Base-by-base conservation (phyloP, 163 green algal species). In the Chloroidium sp. region DNA sequence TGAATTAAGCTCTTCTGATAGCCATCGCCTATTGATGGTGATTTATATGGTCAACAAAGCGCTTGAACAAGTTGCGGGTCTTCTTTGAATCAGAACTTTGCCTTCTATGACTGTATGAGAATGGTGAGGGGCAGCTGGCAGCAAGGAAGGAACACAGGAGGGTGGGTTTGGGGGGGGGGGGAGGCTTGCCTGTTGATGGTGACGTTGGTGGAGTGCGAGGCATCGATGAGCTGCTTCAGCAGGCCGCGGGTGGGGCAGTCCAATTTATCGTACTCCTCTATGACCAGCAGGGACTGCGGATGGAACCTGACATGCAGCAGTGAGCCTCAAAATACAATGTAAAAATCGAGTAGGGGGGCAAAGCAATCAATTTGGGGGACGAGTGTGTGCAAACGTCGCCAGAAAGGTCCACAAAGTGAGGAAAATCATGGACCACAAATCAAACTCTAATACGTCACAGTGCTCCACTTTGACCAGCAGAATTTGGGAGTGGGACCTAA, bases 241-340 rank as follows among this genome's bases (percentile, higher is more conserved):
- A 97, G 87, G 1, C 81, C 88, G 3, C 93, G 86, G 74, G 90
- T 92, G 1, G 80, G 59, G 84, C 93, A 97, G 84, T 96, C 91
- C 77, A 98, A 84, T 86, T 98, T 98, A 86, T 98, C 94, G 80
- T 98, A 98, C 90, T 98, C 95, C 86, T 98, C 95, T 2, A 98
- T 84, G 8, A 98, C 93, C 6, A 97, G 79, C 67, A 98, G 77
- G 59, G 90, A 75, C 10, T 81, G 3, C 8, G 77, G 77, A 67
- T 81, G 67, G 1, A 59, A 57, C 36, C 36, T 36, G 36, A 36
- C 36, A 36, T 36, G 36, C 36, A 36, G 36, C 36, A 36, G 36
- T 36, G 36, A 36, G 36, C 36, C 36, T 36, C 36, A 36, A 36
- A 36, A 36, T 36, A 36, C 36, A 36, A 36, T 61, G 69, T 14